phyloP scores from a whole-genome alignment of 495 filamentous ascomycete genomes.

The Aspergillus homomorphus region DNA sequence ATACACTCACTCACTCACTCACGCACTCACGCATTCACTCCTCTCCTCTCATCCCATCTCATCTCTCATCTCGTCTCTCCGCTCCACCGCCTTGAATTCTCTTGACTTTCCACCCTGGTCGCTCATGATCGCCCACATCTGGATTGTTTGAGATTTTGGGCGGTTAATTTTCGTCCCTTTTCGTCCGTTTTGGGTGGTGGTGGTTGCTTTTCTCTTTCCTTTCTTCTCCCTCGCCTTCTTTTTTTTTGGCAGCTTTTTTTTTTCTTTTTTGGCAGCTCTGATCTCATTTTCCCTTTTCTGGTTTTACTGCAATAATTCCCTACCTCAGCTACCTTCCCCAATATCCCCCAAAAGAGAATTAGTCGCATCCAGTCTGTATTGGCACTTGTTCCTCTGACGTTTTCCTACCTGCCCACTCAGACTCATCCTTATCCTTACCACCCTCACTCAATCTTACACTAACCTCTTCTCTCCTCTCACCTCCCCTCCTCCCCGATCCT shows the following conservation, averaged over 20 bases:
- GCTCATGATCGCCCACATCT: slow-evolving; percentile 20
- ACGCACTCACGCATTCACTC: not conserved
- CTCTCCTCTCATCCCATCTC: too few relatives aligned
- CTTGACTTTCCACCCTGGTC: not conserved
- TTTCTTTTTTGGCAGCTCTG: slow-evolving; percentile 9
- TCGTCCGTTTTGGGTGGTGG: slow-evolving; percentile 3
- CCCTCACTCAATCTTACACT: slow-evolving; percentile 14
- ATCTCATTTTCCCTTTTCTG: slow-evolving; percentile 8
- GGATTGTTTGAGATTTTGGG: slow-evolving; percentile 16
- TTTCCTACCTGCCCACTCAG: slow-evolving; percentile 11
- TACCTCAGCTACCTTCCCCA: slow-evolving; percentile 1
- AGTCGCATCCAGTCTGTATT: not conserved
- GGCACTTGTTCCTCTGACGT: slow-evolving; percentile 6
- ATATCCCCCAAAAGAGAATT: not conserved
- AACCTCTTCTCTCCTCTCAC: slow-evolving; percentile 17
- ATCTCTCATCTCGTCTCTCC: too few relatives aligned
- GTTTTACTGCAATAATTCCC: slow-evolving; percentile 1
- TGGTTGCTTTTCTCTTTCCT: too few relatives aligned
- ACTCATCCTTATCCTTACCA: slow-evolving; percentile 12
- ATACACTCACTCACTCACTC: not conserved
- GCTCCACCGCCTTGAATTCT: slow-evolving; percentile 13
- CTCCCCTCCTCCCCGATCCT: slow-evolving; percentile 19
- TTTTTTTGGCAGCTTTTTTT: slow-evolving; percentile 15
- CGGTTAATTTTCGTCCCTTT: slow-evolving; percentile 5
- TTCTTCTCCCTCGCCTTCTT: slow-evolving; percentile 13